These are phyloP conservation scores for Fennellomyces sp. DNA, from an alignment of 371 early-diverging fungal genomes.

Conservation along the genomic window DNA sequence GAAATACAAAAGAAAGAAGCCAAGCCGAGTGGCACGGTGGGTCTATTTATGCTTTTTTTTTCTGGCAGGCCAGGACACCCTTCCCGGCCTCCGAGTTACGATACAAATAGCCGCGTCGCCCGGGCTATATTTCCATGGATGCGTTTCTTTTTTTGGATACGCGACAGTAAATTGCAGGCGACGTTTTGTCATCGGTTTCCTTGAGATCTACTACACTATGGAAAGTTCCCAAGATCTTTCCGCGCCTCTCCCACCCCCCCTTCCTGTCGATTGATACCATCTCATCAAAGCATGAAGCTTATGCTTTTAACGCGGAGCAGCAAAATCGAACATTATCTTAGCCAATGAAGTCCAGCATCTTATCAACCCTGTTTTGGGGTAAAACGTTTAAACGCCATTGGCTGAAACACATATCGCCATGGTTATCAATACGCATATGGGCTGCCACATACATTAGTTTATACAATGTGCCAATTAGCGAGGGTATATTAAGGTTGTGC, in stretches of 20 bases:
- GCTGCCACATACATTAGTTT: no score
- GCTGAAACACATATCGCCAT: not conserved
- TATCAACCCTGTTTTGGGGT: not conserved
- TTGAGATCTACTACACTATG: no score
- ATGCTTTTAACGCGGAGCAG: not conserved
- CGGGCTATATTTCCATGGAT: constrained; percentile 1
- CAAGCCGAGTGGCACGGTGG: no score
- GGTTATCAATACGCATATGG: not conserved
- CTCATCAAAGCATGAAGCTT: not conserved
- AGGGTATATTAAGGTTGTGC: not conserved
- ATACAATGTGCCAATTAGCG: not conserved
- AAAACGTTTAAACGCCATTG: not conserved
- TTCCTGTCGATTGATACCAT: no score
- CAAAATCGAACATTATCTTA: not conserved
- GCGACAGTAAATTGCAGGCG: not conserved
- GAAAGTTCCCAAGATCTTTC: not conserved
- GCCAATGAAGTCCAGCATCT: not conserved
- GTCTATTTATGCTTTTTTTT: no score
- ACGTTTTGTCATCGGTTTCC: no score
- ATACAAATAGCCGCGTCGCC: not conserved
- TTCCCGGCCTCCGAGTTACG: no score
- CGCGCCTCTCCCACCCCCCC: not conserved
- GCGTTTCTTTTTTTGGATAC: not conserved
- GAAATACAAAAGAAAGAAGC: not conserved
- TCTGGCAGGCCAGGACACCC: no score